Evolutionary conservation across 192 early-diverging fungal genomes (phyloP).

Genomic region (Umbelopsis vinacea): DNA sequence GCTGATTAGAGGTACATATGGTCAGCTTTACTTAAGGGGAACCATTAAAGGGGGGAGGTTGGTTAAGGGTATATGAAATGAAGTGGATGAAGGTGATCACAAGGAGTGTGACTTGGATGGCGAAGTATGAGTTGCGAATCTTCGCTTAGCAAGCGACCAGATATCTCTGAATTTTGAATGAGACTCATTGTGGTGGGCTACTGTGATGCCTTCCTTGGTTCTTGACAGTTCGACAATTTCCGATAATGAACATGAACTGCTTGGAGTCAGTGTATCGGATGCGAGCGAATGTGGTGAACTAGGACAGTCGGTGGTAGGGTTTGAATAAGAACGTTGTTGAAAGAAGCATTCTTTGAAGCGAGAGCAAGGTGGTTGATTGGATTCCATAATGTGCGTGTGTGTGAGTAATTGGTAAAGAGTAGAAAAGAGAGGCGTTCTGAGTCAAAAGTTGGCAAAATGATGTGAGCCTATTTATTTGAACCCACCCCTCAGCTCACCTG

Average conservation of each 20-base stretch:
- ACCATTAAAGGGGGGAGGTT: no score
- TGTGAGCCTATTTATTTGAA: no score
- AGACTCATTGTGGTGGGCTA: neutral
- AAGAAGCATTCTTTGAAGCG: slow-evolving; percentile 11
- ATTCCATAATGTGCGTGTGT: neutral
- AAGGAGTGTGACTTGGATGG: neutral
- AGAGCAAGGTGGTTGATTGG: neutral
- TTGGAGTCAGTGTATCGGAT: neutral
- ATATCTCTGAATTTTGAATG: neutral
- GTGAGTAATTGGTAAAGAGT: neutral
- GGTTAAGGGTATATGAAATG: no score
- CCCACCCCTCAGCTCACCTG: no score
- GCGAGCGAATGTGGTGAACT: neutral
- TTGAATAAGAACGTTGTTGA: neutral
- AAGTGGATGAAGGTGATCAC: no score
- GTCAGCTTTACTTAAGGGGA: no score
- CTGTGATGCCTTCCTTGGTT: neutral
- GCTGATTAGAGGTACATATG: no score
- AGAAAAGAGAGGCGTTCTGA: neutral
- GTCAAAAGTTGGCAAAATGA: no score
- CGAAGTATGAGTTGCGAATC: neutral
- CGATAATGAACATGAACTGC: neutral
- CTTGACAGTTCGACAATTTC: neutral
- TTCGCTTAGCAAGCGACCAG: slow-evolving; percentile 3
- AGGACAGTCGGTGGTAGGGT: neutral